Conservation (phyloP, 495 filamentous ascomycete genomes). For the Talaromyces nanjingensis region DNA sequence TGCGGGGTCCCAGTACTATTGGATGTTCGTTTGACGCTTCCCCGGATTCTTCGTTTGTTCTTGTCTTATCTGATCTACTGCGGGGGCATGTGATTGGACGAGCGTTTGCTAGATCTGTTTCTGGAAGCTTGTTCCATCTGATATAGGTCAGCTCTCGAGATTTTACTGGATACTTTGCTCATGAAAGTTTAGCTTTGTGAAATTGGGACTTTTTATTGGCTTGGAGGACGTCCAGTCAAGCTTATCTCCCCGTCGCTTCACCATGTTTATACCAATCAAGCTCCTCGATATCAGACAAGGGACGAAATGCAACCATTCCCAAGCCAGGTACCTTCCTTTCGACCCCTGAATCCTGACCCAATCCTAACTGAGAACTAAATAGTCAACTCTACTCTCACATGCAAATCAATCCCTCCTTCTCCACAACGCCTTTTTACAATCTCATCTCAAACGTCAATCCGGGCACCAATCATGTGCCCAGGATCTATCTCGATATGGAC, state of each 20-base stretch:
- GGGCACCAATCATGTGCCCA: not conserved
- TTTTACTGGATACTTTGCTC: not conserved
- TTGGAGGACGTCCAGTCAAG: not conserved
- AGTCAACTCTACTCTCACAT: not conserved
- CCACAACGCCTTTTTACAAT: not conserved
- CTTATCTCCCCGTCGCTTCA: not conserved
- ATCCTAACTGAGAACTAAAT: not conserved
- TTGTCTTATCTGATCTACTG: not conserved
- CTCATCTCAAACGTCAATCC: constrained; percentile 1
- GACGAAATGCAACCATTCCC: not conserved
- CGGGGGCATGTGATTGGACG: not conserved
- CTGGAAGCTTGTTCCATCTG: not conserved
- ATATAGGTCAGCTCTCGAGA: not conserved
- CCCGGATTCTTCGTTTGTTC: not conserved
- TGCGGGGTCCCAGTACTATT: not conserved
- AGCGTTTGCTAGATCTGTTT: not conserved
- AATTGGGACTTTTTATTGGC: not conserved
- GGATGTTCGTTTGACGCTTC: not conserved
- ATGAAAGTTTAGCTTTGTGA: not conserved
- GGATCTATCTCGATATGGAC: not conserved
- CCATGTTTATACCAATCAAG: not conserved
- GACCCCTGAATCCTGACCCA: not conserved
- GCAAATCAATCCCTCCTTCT: not conserved
- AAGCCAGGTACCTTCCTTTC: not conserved
- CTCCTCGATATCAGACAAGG: not conserved